Evolutionary conservation across 305 asterid species (phyloP).

Genomic region (Plantago lanceolata): DNA sequence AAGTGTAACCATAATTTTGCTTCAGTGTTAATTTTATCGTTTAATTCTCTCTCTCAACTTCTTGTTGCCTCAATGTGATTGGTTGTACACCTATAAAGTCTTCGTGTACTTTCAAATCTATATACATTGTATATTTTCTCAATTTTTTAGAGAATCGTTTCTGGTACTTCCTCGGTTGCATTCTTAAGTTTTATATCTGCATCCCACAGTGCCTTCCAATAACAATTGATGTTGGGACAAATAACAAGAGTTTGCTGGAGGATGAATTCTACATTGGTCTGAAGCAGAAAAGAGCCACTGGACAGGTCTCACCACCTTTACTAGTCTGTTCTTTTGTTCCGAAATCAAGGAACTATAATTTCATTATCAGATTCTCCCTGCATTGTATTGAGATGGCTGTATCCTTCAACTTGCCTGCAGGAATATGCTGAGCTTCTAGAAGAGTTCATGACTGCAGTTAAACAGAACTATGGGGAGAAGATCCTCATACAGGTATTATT

Average conservation of each 20-base stretch:
- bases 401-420: constrained; percentile 32
- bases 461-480: constrained; percentile 93
- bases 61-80: background rate
- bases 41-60: background rate
- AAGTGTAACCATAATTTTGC: constrained; percentile 33
- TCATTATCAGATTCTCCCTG: background rate
- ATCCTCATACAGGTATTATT: constrained; percentile 71
- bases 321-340: constrained; percentile 3
- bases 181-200: constrained; percentile 7
- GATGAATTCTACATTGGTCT: constrained; percentile 93
- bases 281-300: constrained; percentile 76
- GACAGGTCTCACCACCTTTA: constrained; percentile 46
- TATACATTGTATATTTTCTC: constrained; percentile 3
- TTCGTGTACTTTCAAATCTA: background rate
- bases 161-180: too few relatives aligned
- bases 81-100: background rate
- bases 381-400: background rate
- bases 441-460: constrained; percentile 90
- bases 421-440: constrained; percentile 84
- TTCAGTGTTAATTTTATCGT: constrained; percentile 1
- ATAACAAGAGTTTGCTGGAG: constrained; percentile 66
- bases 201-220: constrained; percentile 76
- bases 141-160: too few relatives aligned
- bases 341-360: constrained; percentile 3
- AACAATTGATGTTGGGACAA: constrained; percentile 92